Evolutionary conservation across 768 basidiomycete species (phyloP), one percentile per base, ranked within the genome.

Genomic region (Rhodotorula paludigena): DNA sequence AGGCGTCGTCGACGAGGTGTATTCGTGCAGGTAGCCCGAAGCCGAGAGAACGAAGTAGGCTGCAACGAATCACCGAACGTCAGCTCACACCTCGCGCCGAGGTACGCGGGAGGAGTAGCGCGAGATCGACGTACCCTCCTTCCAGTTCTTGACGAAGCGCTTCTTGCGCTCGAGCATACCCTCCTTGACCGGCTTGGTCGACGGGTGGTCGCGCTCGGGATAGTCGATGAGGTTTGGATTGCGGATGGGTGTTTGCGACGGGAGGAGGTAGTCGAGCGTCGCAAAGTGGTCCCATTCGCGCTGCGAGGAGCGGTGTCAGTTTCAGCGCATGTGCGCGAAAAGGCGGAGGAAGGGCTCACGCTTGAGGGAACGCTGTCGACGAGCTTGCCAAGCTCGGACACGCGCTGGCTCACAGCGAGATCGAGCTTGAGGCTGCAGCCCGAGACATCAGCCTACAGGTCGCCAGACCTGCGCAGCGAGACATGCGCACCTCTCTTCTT

Each of bases 261-360:
- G 66, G 33, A 68, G 35, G 42, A 68, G 57, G 61, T 63, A 52
- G 62, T 68, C 63, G 42, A 58, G 66, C 25, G 33, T 30, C 25
- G 25, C 5, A 23, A 68, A 68, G 61, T 68, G 39, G 23, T 23
- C 28, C 66, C 66, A 68, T 23, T 68, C 66, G 51, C 56, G 44
- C 65, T 66, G 65, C n/a, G 39, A 10, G 23, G 0, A 15, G 14
- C 7, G 16, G 11, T 4, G 44, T 15, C 35, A 58, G 57, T 42
- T 20, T 42, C n/a, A 9, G 30, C 4, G 12, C 21, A 28, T 2
- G 45, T 12, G n/a, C 11, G 38, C 36, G 33, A 20, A 14, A 4
- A 36, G 23, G 15, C 4, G n/a, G 36, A 33, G 47, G 25, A 32
- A 7, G 32, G 28, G 42, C 56, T 39, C 28, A 58, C 63, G 32